Evolutionary conservation across 257 asterid genomes (phyloP).

Genomic region (Gentiana dahurica): DNA sequence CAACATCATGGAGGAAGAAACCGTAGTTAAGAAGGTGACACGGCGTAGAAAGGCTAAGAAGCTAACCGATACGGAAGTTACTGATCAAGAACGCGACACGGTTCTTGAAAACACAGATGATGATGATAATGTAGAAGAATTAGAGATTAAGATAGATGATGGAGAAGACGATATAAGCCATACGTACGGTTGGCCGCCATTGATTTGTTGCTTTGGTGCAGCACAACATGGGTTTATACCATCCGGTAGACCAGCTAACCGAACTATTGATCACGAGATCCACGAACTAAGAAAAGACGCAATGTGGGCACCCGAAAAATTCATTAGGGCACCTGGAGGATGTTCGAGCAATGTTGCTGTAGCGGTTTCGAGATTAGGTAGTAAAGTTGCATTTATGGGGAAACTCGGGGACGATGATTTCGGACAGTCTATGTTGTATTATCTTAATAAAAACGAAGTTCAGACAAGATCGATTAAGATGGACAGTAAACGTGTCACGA

Average conservation of each 20-base stretch:
- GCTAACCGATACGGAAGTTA: constrained; percentile 30
- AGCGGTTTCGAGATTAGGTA: constrained; percentile 83
- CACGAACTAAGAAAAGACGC: constrained; percentile 62
- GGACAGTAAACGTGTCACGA: constrained; percentile 48
- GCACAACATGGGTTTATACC: constrained; percentile 80
- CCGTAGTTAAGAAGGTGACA: constrained; percentile 36
- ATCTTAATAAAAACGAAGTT: constrained; percentile 49
- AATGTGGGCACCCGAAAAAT: constrained; percentile 72
- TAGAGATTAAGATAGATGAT: constrained; percentile 46
- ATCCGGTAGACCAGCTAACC: constrained; percentile 68
- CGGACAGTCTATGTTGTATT: constrained; percentile 71
- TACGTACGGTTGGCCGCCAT: constrained; percentile 95
- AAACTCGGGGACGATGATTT: constrained; percentile 75
- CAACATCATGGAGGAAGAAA: constrained; percentile 31
- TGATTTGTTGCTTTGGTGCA: constrained; percentile 91
- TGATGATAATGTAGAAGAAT: constrained; percentile 32
- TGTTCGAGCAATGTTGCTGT: constrained; percentile 82
- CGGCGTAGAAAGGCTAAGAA: constrained; percentile 54
- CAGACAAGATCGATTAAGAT: constrained; percentile 72
- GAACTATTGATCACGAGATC: constrained; percentile 64
- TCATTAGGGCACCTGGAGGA: constrained; percentile 84
- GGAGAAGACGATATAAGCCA: constrained; percentile 88
- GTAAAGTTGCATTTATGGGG: constrained; percentile 97
- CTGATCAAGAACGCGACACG: constrained; percentile 36
- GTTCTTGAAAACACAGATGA: constrained; percentile 28